Conservation (phyloP, 1,284 basidiomycete genomes). For the Volvariella surrecta region DNA sequence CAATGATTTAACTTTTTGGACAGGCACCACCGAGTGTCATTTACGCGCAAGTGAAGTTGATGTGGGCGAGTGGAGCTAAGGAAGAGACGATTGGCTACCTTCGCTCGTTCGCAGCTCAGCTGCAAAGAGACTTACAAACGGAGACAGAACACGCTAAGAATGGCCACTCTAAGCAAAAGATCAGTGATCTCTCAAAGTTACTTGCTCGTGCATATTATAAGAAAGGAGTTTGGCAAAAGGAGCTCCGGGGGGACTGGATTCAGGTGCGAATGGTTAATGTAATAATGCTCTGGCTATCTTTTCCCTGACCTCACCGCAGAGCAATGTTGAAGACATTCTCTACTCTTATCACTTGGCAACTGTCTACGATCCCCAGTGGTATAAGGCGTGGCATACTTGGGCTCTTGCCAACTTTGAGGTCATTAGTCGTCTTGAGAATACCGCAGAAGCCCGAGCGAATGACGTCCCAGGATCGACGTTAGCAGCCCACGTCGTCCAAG, state of each 20-base stretch:
- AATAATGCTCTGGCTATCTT: slow-evolving; percentile 1
- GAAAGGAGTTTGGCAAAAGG: slow-evolving; percentile 91
- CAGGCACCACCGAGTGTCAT: slow-evolving; percentile 94
- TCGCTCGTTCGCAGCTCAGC: slow-evolving; percentile 74
- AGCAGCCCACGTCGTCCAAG: slow-evolving; percentile 85
- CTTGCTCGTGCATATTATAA: slow-evolving; percentile 98
- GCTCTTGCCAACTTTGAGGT: slow-evolving; percentile 96
- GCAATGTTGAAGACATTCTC: slow-evolving; percentile 76
- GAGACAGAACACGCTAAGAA: slow-evolving; percentile 39
- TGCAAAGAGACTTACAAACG: slow-evolving; percentile 68
- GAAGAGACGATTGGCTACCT: slow-evolving; percentile 84
- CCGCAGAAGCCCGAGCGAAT: slow-evolving; percentile 48
- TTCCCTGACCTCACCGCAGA: slow-evolving; percentile 29
- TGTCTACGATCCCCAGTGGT: slow-evolving; percentile 91
- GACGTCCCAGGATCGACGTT: slow-evolving; percentile 69
- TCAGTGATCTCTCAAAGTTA: slow-evolving; percentile 75
- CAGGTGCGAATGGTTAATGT: slow-evolving; percentile 37
- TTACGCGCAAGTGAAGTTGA: slow-evolving; percentile 94
- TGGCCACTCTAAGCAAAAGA: slow-evolving; percentile 52
- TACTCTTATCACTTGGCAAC: slow-evolving; percentile 86
- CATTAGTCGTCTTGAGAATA: slow-evolving; percentile 73
- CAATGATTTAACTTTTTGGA: no score
- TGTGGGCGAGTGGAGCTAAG: slow-evolving; percentile 85
- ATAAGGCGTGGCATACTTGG: slow-evolving; percentile 99
- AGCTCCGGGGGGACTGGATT: slow-evolving; percentile 74